These are phyloP conservation scores for Schizothecium vesticola DNA, from an alignment of 495 filamentous ascomycete genomes.

Conservation along the genomic window DNA sequence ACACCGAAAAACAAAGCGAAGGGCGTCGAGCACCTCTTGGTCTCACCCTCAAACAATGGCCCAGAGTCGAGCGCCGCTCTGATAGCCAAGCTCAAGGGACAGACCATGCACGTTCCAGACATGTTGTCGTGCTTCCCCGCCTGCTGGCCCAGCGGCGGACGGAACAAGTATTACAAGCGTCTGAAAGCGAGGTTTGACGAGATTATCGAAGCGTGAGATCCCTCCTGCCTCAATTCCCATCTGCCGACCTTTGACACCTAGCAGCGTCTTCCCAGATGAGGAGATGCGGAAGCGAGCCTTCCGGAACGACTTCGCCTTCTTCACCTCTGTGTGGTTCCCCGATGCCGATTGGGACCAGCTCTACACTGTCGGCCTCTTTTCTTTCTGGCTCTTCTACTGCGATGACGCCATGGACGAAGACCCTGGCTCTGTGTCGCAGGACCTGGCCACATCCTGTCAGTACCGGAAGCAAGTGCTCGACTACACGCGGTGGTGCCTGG, in stretches of 20 bases:
- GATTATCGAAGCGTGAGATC: conserved; percentile 6
- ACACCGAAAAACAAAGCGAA: no score
- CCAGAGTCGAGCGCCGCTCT: no score
- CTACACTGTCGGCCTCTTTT: conserved; percentile 8
- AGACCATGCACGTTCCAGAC: conserved; percentile 13
- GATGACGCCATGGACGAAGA: conserved; percentile 14
- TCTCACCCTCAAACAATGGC: no score
- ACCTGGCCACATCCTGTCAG: conserved; percentile 4
- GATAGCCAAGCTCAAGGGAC: conserved; percentile 9
- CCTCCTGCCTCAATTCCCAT: not conserved
- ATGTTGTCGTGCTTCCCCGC: conserved; percentile 2
- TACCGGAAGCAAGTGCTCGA: conserved; percentile 6
- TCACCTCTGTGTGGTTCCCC: conserved; percentile 15
- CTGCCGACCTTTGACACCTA: not conserved
- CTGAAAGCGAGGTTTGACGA: conserved; percentile 6
- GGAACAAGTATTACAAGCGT: conserved; percentile 9
- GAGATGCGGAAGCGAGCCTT: not conserved
- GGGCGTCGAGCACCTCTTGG: no score
- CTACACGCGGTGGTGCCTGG: conserved; percentile 8
- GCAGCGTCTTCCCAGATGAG: conserved; percentile 7
- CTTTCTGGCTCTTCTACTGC: conserved; percentile 13
- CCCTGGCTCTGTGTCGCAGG: not conserved
- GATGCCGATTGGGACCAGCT: conserved; percentile 11
- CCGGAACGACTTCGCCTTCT: conserved; percentile 13
- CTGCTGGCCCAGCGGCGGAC: conserved; percentile 10